These are phyloP conservation scores for Dillenia suffruticosa DNA, from an alignment of 164 flowering plant species.

Conservation along the genomic window DNA sequence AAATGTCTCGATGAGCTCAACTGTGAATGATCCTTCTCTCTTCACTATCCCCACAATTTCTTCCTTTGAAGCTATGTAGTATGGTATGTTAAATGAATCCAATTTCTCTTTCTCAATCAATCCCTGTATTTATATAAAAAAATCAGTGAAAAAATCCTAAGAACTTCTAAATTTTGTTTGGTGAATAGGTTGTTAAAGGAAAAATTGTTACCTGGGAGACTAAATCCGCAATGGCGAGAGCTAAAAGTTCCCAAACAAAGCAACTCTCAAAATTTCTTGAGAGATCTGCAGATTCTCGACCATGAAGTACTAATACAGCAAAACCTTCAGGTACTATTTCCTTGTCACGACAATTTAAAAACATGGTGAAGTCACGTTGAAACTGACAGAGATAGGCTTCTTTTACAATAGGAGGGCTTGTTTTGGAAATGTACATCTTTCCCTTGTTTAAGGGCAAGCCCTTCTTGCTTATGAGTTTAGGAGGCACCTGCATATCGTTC, in stretches of 20 bases:
- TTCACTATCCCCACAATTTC: slow-evolving; percentile 13
- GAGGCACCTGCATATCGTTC: slow-evolving; percentile 13
- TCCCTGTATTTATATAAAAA: slow-evolving; percentile 9
- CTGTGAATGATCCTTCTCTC: slow-evolving; percentile 19
- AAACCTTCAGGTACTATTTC: slow-evolving; percentile 19
- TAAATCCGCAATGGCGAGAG: slow-evolving; percentile 9
- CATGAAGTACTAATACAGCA: slow-evolving; percentile 17
- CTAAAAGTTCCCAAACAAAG: slow-evolving; percentile 14
- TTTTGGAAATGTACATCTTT: slow-evolving; percentile 21
- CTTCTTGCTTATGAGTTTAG: slow-evolving; percentile 5
- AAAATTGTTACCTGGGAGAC: slow-evolving; percentile 14
- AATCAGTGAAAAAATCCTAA: background rate
- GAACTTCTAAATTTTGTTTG: background rate
- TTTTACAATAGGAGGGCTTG: slow-evolving; percentile 11
- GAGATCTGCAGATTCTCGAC: slow-evolving; percentile 8
- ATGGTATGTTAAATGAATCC: slow-evolving; percentile 20
- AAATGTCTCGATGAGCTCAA: slow-evolving; percentile 5
- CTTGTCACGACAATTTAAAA: slow-evolving; percentile 22
- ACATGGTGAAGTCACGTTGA: slow-evolving; percentile 12
- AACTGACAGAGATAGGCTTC: slow-evolving; percentile 18
- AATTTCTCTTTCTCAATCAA: slow-evolving; percentile 20
- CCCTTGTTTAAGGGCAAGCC: slow-evolving; percentile 22
- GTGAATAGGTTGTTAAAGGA: background rate
- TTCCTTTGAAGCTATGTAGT: slow-evolving; percentile 11
- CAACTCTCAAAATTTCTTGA: slow-evolving; percentile 1